Base-by-base conservation (phyloP, 768 basidiomycete species). In the Boletus bicolor region DNA sequence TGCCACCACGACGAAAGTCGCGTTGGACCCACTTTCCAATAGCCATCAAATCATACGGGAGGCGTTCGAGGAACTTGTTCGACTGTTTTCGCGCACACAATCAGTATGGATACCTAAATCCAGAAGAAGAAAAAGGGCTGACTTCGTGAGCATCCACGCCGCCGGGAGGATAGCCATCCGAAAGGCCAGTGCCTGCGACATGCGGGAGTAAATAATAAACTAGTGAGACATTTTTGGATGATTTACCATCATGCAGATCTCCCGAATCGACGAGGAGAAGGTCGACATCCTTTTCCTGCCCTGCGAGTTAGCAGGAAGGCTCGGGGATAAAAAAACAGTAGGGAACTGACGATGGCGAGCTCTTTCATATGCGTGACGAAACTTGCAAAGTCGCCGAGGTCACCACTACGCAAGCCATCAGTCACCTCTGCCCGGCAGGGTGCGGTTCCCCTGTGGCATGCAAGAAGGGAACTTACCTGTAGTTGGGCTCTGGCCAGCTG, bases 341-440 rank as follows among this genome's bases (percentile, higher is more conserved):
- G 32, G 36, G 6, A 9, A 58, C 75, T 35, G 56, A 85, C 85
- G 45, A 78, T 50, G 4, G 93, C 92, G 42, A 87, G 76, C 36
- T 79, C 64, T 73, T 93, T 90, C 86, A 95, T 87, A 56, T 90
- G 89, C 2, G 81, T 62, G 14, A 91, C 86, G 60, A 95, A 97
- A n/a, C 88, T 91, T 38, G 86, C 79, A 66, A 94, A 88, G 61
- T 92, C 90, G n/a, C 91, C 93, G 28, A 85, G 77, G 64, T 85
- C 83, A 14, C 82, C 84, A 55, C 80, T 76, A 52, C 7, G 36
- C 8, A 54, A 30, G 14, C 4, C 28, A 11, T 53, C 37, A 52
- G 45, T 4, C 10, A 43, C 5, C 10, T 59, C 45, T 4, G 5
- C 24, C 10, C 7, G 45, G 41, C 15, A 24, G 15, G 24, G 34